Percentiles rank a stretch among this genome's conserved stretches.
phyloP scores from a whole-genome alignment of 1,139 yeast species.

The Debaryomycetaceae sp. region DNA sequence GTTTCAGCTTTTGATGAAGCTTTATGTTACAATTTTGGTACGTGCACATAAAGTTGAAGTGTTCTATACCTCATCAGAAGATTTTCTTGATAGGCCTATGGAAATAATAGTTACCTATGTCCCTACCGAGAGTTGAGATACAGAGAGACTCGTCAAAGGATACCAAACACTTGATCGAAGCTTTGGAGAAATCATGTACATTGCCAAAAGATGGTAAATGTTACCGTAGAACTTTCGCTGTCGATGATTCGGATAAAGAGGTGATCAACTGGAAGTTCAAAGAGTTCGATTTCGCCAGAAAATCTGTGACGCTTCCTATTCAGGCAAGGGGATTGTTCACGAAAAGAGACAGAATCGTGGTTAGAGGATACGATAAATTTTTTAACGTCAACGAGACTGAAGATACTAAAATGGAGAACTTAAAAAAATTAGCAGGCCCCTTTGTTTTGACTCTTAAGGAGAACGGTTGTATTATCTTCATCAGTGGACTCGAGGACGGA shows the following conservation, averaged over 20 bases:
- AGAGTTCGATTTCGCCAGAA: constrained; percentile 80
- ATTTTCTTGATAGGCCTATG: neutral
- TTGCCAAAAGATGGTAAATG: constrained; percentile 23
- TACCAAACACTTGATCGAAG: constrained; percentile 10
- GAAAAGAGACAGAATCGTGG: constrained; percentile 47
- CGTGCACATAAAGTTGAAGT: neutral
- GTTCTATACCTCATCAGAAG: neutral
- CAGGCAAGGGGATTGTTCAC: constrained; percentile 88
- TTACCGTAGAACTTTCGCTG: constrained; percentile 15
- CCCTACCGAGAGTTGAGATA: neutral
- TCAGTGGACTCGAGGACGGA: constrained; percentile 74
- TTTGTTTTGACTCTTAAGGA: constrained; percentile 81
- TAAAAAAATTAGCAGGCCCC: constrained; percentile 64
- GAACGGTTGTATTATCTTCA: constrained; percentile 88
- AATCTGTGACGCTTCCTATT: constrained; percentile 52
- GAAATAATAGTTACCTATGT: neutral
- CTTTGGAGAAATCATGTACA: constrained; percentile 15
- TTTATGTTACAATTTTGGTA: no score
- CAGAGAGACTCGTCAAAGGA: constrained; percentile 11
- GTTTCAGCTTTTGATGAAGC: no score
- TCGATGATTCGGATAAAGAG: constrained; percentile 14
- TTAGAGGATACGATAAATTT: constrained; percentile 93
- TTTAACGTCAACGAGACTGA: constrained; percentile 73
- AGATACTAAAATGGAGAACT: constrained; percentile 46
- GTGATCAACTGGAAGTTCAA: constrained; percentile 70